Evolutionary conservation across 768 basidiomycete species (phyloP).

Genomic region (Kwoniella pini): DNA sequence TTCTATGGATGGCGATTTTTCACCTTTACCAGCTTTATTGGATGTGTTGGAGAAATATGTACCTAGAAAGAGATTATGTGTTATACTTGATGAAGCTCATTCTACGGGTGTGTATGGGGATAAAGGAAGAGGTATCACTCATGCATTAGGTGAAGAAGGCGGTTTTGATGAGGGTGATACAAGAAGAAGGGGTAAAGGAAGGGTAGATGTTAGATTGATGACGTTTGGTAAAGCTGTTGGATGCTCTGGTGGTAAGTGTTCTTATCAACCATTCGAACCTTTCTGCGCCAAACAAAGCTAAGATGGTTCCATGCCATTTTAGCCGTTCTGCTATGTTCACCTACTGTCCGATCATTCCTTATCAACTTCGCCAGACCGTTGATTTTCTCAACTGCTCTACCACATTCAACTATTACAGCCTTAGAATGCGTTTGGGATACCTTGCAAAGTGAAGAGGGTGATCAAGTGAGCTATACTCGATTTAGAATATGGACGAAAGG

Average conservation of each 20-base stretch:
- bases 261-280: background rate
- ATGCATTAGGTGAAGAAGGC: constrained; percentile 60
- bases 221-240: constrained; percentile 93
- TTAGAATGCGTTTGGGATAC: constrained; percentile 77
- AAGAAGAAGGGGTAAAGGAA: constrained; percentile 60
- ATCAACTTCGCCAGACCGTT: constrained; percentile 88
- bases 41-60: constrained; percentile 60
- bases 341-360: constrained; percentile 75
- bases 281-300: no score
- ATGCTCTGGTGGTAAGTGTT: constrained; percentile 75
- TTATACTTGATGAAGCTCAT: constrained; percentile 92
- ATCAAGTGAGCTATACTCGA: constrained; percentile 58
- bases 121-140: constrained; percentile 72
- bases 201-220: constrained; percentile 74
- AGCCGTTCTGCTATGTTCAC: constrained; percentile 77
- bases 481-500: background rate
- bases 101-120: constrained; percentile 86
- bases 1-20: constrained; percentile 93
- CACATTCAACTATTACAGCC: constrained; percentile 72
- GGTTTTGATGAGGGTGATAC: constrained; percentile 1
- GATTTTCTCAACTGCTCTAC: constrained; percentile 86
- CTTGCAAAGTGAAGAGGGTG: constrained; percentile 67
- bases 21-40: constrained; percentile 70
- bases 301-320: background rate
- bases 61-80: constrained; percentile 65